A percentile compares a stretch with the other conserved stretches of the same genome.
phyloP scores from a whole-genome alignment of 2,329 filamentous ascomycete species.

The Ceratocystis colombiana region DNA sequence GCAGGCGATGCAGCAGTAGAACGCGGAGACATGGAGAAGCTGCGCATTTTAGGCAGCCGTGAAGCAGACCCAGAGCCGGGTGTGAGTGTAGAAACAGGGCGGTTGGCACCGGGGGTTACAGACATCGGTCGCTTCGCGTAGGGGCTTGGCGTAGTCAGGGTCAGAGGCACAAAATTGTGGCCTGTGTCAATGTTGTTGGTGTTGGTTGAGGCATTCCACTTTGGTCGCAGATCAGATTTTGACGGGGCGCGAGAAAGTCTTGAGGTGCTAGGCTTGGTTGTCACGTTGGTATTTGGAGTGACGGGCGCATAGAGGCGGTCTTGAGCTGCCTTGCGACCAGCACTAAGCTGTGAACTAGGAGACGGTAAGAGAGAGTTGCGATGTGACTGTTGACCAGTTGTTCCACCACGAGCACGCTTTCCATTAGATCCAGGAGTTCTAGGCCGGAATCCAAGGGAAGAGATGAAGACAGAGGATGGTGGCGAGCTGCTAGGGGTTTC shows the following conservation, averaged over 20 bases:
- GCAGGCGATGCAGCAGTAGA: conserved; percentile 41
- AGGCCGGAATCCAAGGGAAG: conserved; percentile 42
- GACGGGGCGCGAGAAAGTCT: conserved; percentile 38
- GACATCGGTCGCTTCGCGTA: conserved; percentile 41
- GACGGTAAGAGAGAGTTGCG: conserved; percentile 43
- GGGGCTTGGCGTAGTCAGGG: conserved; percentile 49
- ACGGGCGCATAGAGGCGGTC: conserved; percentile 41
- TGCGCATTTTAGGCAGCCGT: conserved; percentile 42
- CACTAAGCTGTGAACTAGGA: conserved; percentile 33
- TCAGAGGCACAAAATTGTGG: conserved; percentile 56
- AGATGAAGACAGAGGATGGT: conserved; percentile 53
- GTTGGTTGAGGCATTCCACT: conserved; percentile 63
- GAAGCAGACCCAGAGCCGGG: conserved; percentile 35
- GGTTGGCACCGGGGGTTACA: conserved; percentile 33
- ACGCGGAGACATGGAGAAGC: conserved; percentile 36
- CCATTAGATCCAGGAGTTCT: conserved; percentile 38
- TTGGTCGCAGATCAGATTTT: conserved; percentile 49
- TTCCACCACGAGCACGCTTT: conserved; percentile 41
- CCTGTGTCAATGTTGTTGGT: conserved; percentile 53
- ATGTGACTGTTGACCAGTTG: conserved; percentile 38
- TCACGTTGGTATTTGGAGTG: neutral
- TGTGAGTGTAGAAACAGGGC: conserved; percentile 37
- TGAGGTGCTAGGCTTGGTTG: conserved; percentile 19
- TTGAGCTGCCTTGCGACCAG: conserved; percentile 36
- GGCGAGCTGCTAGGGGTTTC: conserved; percentile 62